Evolutionary conservation across 306 rosid genomes (phyloP).

Genomic region (Rubus parviflorus): DNA sequence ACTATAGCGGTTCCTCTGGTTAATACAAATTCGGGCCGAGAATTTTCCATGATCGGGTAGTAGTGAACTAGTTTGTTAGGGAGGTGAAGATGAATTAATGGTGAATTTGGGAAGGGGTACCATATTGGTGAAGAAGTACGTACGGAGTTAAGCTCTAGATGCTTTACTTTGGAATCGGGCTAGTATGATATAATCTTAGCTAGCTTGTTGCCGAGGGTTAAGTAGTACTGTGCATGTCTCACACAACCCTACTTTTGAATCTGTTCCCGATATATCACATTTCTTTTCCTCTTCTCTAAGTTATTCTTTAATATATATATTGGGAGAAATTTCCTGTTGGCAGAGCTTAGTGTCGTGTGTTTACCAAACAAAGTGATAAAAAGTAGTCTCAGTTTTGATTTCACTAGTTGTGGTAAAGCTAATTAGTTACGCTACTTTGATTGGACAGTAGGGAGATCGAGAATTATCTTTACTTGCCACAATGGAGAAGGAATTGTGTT

Average conservation of each 20-base stretch:
- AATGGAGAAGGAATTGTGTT: conserved; percentile 37
- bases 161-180: conserved; percentile 58
- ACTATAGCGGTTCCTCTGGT: conserved; percentile 6
- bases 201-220: conserved; percentile 35
- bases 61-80: background rate
- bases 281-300: background rate
- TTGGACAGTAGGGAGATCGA: background rate
- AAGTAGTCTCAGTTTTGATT: background rate
- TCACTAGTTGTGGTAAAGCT: conserved; percentile 1
- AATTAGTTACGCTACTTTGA: background rate
- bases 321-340: background rate
- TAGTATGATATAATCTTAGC: conserved; percentile 16
- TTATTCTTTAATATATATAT: background rate
- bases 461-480: conserved; percentile 30
- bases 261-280: conserved; percentile 8
- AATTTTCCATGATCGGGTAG: conserved; percentile 35
- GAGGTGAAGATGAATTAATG: conserved; percentile 5
- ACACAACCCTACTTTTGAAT: conserved; percentile 21
- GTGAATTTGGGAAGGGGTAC: background rate
- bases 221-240: conserved; percentile 17
- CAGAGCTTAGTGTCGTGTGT: background rate
- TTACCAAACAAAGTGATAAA: background rate
- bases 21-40: conserved; percentile 16
- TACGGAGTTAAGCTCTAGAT: conserved; percentile 32
- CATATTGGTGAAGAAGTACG: conserved; percentile 44